Percentiles rank a stretch among this genome's conserved stretches.
phyloP scores from a whole-genome alignment of 768 basidiomycete species.

The Trametes punicea region DNA sequence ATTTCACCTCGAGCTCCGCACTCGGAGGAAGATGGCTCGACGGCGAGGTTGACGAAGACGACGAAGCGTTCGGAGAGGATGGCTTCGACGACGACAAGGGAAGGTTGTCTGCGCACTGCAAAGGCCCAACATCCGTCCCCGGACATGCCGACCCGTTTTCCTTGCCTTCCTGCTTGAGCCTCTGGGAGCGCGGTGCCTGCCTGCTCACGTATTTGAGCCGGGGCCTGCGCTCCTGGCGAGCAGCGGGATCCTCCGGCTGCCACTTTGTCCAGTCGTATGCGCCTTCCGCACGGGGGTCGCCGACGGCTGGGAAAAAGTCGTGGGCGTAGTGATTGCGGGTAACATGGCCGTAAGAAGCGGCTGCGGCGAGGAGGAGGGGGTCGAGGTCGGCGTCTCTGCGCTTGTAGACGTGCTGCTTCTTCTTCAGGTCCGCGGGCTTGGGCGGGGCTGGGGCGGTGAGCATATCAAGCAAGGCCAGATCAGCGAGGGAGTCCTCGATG shows the following conservation, averaged over 20 bases:
- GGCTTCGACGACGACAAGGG: conserved; percentile 29
- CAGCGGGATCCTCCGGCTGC: conserved; percentile 39
- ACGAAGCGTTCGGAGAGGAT: background rate
- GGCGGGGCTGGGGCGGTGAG: conserved; percentile 43
- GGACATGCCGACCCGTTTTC: conserved; percentile 43
- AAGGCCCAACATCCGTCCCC: too few relatives aligned
- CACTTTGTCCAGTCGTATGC: conserved; percentile 60
- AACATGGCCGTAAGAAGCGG: conserved; percentile 68
- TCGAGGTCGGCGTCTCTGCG: conserved; percentile 74
- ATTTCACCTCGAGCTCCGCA: conserved; percentile 65
- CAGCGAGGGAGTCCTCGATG: conserved; percentile 36
- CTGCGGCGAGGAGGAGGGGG: conserved; percentile 75
- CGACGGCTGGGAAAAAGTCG: conserved; percentile 64
- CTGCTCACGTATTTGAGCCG: conserved; percentile 63
- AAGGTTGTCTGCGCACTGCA: conserved; percentile 40
- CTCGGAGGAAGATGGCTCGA: conserved; percentile 17
- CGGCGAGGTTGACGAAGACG: conserved; percentile 16
- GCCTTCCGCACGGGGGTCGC: conserved; percentile 49
- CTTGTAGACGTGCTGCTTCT: conserved; percentile 37
- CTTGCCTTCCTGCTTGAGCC: conserved; percentile 46
- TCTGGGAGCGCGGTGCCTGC: conserved; percentile 69
- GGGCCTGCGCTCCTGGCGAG: conserved; percentile 39
- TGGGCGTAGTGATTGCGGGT: conserved; percentile 88
- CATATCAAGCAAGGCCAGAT: conserved; percentile 63
- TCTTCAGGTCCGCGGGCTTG: conserved; percentile 38